Evolutionary conservation across 768 basidiomycete species (phyloP).

Genomic region (Tubosaeta sp.): DNA sequence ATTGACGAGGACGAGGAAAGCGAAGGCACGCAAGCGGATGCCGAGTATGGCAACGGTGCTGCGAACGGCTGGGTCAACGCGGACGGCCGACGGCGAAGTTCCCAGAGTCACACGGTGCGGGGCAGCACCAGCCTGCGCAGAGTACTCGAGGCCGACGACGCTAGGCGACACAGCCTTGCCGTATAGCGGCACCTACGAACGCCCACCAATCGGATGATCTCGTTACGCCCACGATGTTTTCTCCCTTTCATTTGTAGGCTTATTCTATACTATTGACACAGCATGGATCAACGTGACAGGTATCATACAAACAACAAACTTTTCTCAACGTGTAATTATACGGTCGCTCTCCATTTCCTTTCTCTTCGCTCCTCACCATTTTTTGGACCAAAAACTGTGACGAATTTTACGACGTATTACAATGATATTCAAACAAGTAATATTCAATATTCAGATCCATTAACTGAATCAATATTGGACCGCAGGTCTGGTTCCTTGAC

Average conservation of each 20-base stretch:
- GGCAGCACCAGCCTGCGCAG: constrained; percentile 28
- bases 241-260: constrained; percentile 22
- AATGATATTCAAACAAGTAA: constrained; percentile 13
- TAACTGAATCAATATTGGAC: background rate
- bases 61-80: constrained; percentile 46
- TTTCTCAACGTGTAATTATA: constrained; percentile 28
- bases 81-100: constrained; percentile 51
- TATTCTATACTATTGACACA: constrained; percentile 34
- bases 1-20: constrained; percentile 55
- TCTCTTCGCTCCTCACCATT: background rate
- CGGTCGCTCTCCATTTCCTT: constrained; percentile 1
- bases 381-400: constrained; percentile 10
- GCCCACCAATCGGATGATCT: constrained; percentile 3
- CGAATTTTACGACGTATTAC: constrained; percentile 28
- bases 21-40: constrained; percentile 70
- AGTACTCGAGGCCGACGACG: constrained; percentile 44
- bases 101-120: constrained; percentile 14
- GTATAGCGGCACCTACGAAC: constrained; percentile 42
- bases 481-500: background rate
- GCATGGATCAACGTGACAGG: constrained; percentile 17
- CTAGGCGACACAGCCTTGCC: constrained; percentile 64
- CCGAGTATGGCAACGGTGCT: constrained; percentile 48
- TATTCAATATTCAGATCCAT: constrained; percentile 11
- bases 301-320: constrained; percentile 23
- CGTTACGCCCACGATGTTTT: constrained; percentile 16